Percentiles rank a stretch among this genome's conserved stretches.
These are phyloP conservation scores for Komagataea norvegica DNA, from an alignment of 1,139 yeast species.

Conservation along the genomic window DNA sequence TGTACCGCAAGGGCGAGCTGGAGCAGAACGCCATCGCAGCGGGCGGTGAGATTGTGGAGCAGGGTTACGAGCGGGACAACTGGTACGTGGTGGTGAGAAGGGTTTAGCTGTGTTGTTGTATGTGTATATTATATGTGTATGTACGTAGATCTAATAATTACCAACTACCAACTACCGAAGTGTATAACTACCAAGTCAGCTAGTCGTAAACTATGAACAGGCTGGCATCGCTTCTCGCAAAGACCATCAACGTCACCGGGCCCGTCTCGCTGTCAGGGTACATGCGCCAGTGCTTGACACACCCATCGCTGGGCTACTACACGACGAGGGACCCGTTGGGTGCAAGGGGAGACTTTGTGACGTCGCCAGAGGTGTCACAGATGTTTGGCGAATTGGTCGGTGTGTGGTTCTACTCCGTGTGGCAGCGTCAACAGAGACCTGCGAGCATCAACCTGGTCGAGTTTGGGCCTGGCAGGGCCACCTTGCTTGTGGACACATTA, in stretches of 20 bases:
- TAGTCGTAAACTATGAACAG: constrained; percentile 10
- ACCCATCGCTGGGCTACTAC: constrained; percentile 76
- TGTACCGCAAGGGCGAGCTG: constrained; percentile 79
- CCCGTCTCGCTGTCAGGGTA: constrained; percentile 70
- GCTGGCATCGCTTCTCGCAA: constrained; percentile 13
- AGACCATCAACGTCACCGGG: constrained; percentile 36
- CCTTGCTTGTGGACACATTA: constrained; percentile 65
- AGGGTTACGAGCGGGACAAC: constrained; percentile 90
- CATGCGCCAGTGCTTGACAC: constrained; percentile 80
- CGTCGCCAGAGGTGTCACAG: constrained; percentile 85
- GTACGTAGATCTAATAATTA: too few relatives aligned
- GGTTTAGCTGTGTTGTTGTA: too few relatives aligned
- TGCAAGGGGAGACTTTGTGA: constrained; percentile 66
- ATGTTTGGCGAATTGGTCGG: constrained; percentile 88
- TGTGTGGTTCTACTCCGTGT: constrained; percentile 60
- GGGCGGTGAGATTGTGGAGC: constrained; percentile 58
- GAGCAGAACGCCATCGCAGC: constrained; percentile 63
- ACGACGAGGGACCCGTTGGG: constrained; percentile 76
- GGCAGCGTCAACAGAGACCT: constrained; percentile 57
- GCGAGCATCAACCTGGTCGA: constrained; percentile 56
- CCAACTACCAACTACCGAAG: too few relatives aligned
- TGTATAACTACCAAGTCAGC: too few relatives aligned
- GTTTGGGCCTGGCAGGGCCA: constrained; percentile 85
- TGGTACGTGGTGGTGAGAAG: constrained; percentile 76
- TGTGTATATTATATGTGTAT: too few relatives aligned